Evolutionary conservation across 345 rosid genomes (phyloP).

Genomic region (Barbarea vulgaris): DNA sequence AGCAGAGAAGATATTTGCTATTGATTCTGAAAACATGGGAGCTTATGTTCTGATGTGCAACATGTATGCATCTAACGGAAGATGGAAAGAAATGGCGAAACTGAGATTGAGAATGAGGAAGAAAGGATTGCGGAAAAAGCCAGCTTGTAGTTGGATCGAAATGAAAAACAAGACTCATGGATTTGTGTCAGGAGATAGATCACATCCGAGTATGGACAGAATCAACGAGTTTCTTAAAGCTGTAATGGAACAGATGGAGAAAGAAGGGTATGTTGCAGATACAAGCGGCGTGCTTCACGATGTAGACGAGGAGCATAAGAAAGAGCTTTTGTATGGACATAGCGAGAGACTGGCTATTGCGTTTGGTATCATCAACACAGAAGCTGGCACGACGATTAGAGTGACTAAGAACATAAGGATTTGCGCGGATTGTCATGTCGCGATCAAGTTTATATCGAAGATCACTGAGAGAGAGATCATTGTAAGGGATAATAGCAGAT

Average conservation of each 20-base stretch:
- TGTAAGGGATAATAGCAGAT: slow-evolving; percentile 73
- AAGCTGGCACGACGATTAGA: slow-evolving; percentile 65
- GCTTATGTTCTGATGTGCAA: slow-evolving; percentile 79
- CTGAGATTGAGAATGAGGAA: slow-evolving; percentile 54
- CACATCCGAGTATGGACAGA: slow-evolving; percentile 55
- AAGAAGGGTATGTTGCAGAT: slow-evolving; percentile 72
- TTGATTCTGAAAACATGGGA: slow-evolving; percentile 71
- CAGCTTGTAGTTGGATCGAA: slow-evolving; percentile 91
- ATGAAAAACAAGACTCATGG: slow-evolving; percentile 63
- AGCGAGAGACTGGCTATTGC: slow-evolving; percentile 80
- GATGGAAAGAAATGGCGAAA: slow-evolving; percentile 67
- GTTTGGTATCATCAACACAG: slow-evolving; percentile 68
- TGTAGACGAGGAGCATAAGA: slow-evolving; percentile 79
- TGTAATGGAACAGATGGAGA: slow-evolving; percentile 63
- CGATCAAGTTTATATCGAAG: slow-evolving; percentile 65
- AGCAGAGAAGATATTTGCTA: slow-evolving; percentile 52
- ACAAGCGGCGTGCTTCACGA: slow-evolving; percentile 70
- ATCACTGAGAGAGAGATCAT: slow-evolving; percentile 67
- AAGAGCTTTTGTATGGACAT: slow-evolving; percentile 52
- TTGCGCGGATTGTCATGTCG: slow-evolving; percentile 67
- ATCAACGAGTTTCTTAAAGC: slow-evolving; percentile 52
- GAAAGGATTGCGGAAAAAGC: slow-evolving; percentile 64
- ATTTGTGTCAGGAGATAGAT: slow-evolving; percentile 72
- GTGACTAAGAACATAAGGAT: slow-evolving; percentile 72
- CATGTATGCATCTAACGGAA: slow-evolving; percentile 63